phyloP scores from a whole-genome alignment of 495 filamentous ascomycete species.

The Sordaria brevicollis region DNA sequence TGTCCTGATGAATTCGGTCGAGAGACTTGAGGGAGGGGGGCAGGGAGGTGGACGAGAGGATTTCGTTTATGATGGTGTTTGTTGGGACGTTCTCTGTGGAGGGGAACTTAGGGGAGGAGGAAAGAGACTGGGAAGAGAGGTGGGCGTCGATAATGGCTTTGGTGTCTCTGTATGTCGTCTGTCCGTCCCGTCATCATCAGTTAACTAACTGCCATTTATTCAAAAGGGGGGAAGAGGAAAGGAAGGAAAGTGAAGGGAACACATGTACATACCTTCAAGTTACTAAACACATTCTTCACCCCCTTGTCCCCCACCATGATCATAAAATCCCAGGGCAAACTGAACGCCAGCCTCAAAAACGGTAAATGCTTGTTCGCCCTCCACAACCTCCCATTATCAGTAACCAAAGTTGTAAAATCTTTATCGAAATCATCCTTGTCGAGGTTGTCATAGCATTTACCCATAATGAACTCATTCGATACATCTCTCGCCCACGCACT shows the following conservation, averaged over 20 bases:
- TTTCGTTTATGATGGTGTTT: constrained; percentile 16
- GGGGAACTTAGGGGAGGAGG: not conserved
- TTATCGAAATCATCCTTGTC: constrained; percentile 18
- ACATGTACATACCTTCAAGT: constrained; percentile 12
- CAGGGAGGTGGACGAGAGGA: constrained; percentile 16
- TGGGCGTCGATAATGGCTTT: constrained; percentile 5
- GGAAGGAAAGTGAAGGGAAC: too few species aligned
- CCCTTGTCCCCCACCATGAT: constrained; percentile 11
- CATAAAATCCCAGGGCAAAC: constrained; percentile 13
- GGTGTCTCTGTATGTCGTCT: constrained; percentile 8
- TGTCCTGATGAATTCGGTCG: constrained; percentile 13
- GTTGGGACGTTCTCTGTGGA: constrained; percentile 7
- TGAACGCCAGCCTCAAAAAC: constrained; percentile 15
- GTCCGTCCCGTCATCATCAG: too few species aligned
- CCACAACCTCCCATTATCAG: constrained; percentile 15
- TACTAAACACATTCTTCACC: constrained; percentile 14
- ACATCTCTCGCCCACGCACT: constrained; percentile 19
- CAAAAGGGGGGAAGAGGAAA: not conserved
- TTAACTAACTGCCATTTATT: not conserved
- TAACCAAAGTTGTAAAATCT: constrained; percentile 3
- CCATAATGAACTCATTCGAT: constrained; percentile 17
- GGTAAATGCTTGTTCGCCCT: constrained; percentile 17
- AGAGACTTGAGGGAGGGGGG: constrained; percentile 15
- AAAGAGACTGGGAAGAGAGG: not conserved
- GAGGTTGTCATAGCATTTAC: constrained; percentile 16